Base-by-base conservation (phyloP, 805 yeast genomes). In the Starmerella khaoyaiensis region DNA sequence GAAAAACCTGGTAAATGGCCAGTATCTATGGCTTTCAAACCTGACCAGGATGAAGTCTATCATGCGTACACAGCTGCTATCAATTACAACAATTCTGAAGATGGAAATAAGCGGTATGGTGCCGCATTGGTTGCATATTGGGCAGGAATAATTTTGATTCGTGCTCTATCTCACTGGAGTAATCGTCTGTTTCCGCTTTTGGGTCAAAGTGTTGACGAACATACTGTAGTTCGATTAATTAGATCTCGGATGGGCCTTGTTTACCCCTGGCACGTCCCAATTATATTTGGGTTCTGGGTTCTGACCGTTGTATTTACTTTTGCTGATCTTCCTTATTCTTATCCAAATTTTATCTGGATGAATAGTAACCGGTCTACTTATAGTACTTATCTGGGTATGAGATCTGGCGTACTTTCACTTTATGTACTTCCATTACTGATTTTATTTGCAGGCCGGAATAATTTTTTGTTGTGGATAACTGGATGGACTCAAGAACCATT, bases 381-480 rank as follows among this genome's bases (percentile, higher is more conserved):
- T 23, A 31, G 39, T 17, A 12, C 28, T 5, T 17, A 2, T 19
- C 16, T 38, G n/a, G 48, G 51, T 7, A 24, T 26, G 27, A 39
- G 52, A 4, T 23, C 48, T 3, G 48, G 46, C 8, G 41, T 28
- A 6, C 19, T 47, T n/a, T 17, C 31, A 9, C 22, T 49, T 15
- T 45, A 45, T 16, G 45, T 53, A 20, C 4, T 50, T 18, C 60
- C 61, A 1, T 28, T 54, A 14, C 33, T 55, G 28, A 36, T 51
- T 16, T 22, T 55, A 22, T 55, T 79, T 55, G 81, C 82, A 11
- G 78, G 79, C 20, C 63, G 87, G 51, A 79, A 80, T 55, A 80
- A 77, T 52, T 69, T 79, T 26, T 61, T 79, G 52, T 67, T 69
- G 46, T 63, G 61, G 52, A 36, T 76, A 9, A 68, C 83, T 2